Base-by-base conservation (phyloP, 768 basidiomycete genomes). In the Paxillus involutus region DNA sequence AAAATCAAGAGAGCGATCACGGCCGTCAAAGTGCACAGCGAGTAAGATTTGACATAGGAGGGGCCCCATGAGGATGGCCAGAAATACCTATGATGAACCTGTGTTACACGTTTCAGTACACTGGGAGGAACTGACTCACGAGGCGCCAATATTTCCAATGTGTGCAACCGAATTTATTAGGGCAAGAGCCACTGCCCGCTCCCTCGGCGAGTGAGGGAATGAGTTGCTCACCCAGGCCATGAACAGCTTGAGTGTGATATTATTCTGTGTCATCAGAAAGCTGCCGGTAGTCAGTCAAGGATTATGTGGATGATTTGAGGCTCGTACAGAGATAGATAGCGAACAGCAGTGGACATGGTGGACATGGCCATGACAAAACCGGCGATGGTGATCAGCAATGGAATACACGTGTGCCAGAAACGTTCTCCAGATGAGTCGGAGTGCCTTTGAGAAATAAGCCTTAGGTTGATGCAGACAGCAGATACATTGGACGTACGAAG, bases 201-300 rank as follows among this genome's bases (percentile, higher is more conserved):
- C 84, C 81, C 3, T 85, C 82, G 81, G 88, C 11, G 91, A 85
- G 17, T 85, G 82, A 24, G 89, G 83, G 68, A 94, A 75, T 12
- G 76, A 73, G 53, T 75, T 79, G 45, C 75, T 75, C 49, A 79
- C 71, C 80, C 77, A 78, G 7, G 75, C 69, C 60, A 83, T 53
- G 83, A 37, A 89, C 67, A 78, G 77, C 56, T 89, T 69, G 89
- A 85, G 86, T 3, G 80, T 86, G 3, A 84, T 76, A 62, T 87
- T 86, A 0, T 87, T 75, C 9, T 86, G 86, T 32, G 84, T 51
- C 24, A 68, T 52, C 32, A 86, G 64, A 0, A 89, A 26, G 86
- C 87, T 58, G 8, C 53, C 19, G 4, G 17, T 17, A 16, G 35
- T 13, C 53, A 21, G 52, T 35, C 44, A 47, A 29, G 12, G 17